These are phyloP conservation scores for Terfezia boudieri DNA, from an alignment of 495 filamentous ascomycete genomes.

Conservation along the genomic window DNA sequence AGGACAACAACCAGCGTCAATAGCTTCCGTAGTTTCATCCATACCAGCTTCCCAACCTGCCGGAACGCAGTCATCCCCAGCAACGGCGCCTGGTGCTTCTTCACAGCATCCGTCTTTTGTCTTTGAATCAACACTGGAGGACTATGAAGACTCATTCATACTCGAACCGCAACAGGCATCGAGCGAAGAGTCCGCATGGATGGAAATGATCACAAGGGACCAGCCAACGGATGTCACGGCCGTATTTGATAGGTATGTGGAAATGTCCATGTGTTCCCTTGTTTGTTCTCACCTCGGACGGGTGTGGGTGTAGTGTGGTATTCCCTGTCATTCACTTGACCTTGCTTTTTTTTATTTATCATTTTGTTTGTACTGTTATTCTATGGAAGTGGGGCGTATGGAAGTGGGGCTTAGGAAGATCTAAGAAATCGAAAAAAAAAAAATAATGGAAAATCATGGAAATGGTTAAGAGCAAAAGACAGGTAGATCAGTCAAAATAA, in stretches of 20 bases:
- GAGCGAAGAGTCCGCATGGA: conserved; percentile 17
- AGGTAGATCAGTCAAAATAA: too few relatives aligned
- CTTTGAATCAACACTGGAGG: conserved; percentile 6
- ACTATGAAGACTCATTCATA: conserved; percentile 14
- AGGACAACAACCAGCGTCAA: not conserved
- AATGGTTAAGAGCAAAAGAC: too few relatives aligned
- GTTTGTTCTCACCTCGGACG: too few relatives aligned
- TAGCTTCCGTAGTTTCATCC: not conserved
- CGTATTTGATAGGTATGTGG: conserved; percentile 9
- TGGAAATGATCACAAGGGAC: conserved; percentile 16
- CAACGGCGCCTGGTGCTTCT: not conserved
- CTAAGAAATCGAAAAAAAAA: too few relatives aligned
- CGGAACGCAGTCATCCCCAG: not conserved
- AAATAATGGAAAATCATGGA: too few relatives aligned
- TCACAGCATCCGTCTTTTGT: not conserved
- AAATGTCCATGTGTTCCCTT: too few relatives aligned
- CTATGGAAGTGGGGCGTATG: too few relatives aligned
- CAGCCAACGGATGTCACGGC: conserved; percentile 11
- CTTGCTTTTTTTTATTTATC: too few relatives aligned
- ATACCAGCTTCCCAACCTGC: not conserved
- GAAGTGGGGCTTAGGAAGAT: too few relatives aligned
- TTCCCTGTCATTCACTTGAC: too few relatives aligned
- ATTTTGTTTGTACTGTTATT: too few relatives aligned
- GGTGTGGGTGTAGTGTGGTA: too few relatives aligned
- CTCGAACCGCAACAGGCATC: conserved; percentile 16